Evolutionary conservation across 2,329 filamentous ascomycete genomes (phyloP).

Genomic region (Penicillium sp.): DNA sequence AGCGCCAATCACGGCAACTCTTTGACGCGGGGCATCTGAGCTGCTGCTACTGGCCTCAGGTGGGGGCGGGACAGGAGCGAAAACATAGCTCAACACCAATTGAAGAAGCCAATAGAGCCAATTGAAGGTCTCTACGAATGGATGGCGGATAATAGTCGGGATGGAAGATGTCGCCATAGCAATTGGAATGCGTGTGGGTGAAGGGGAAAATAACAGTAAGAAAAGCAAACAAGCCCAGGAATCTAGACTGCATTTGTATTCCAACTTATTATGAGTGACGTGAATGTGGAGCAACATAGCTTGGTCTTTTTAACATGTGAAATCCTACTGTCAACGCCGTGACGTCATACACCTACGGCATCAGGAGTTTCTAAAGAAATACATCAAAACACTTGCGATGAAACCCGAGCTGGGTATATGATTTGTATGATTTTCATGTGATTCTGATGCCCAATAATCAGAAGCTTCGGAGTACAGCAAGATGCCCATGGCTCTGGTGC

Average conservation of each 20-base stretch:
- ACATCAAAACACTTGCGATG: no score
- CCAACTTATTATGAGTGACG: no score
- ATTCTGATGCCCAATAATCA: no score
- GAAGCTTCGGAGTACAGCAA: no score
- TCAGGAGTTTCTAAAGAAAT: no score
- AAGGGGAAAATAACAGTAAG: not conserved
- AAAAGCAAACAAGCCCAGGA: not conserved
- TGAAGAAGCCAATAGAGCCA: slow-evolving; percentile 34
- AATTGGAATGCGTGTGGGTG: not conserved
- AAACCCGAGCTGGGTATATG: no score
- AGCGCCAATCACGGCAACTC: slow-evolving; percentile 68
- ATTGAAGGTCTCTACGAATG: slow-evolving; percentile 31
- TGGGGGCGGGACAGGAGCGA: slow-evolving; percentile 69
- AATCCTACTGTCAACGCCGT: no score
- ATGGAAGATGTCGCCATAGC: slow-evolving; percentile 22
- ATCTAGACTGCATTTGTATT: not conserved
- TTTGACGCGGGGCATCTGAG: slow-evolving; percentile 47
- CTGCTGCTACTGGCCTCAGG: slow-evolving; percentile 53
- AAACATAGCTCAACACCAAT: slow-evolving; percentile 43
- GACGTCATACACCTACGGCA: no score
- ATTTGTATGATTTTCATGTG: no score
- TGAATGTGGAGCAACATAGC: no score
- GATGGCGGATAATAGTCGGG: slow-evolving; percentile 26
- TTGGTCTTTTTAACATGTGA: no score
- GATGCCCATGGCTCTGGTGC: no score